These are phyloP conservation scores for Xanthoconium stramineum DNA, from an alignment of 768 basidiomycete species.

Conservation along the genomic window DNA sequence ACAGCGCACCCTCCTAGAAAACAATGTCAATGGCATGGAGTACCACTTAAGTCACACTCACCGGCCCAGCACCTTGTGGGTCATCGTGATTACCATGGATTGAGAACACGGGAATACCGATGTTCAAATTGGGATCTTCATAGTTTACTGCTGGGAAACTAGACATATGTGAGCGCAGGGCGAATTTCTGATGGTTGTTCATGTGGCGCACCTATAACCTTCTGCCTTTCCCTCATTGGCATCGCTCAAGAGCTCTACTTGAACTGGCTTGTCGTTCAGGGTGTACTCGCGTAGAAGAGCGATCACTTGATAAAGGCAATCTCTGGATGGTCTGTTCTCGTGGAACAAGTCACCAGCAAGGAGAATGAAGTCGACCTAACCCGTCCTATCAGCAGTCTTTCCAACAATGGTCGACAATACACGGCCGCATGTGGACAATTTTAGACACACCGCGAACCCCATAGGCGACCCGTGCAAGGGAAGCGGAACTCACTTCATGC, in stretches of 20 bases:
- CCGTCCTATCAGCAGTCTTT: constrained; percentile 1
- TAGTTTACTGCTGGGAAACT: constrained; percentile 98
- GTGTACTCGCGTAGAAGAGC: constrained; percentile 90
- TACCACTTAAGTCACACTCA: constrained; percentile 36
- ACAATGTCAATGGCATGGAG: neutral
- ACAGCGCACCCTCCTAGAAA: constrained; percentile 88
- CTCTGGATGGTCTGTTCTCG: constrained; percentile 92
- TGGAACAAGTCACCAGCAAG: constrained; percentile 97
- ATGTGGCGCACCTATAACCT: constrained; percentile 67
- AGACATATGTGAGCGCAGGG: constrained; percentile 1
- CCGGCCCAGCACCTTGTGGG: constrained; percentile 92
- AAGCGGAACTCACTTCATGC: constrained; percentile 60
- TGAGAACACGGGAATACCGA: constrained; percentile 96
- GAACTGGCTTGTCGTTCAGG: constrained; percentile 82
- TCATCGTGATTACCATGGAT: constrained; percentile 99
- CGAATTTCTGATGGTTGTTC: neutral
- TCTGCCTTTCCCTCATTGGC: constrained; percentile 86
- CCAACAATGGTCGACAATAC: neutral
- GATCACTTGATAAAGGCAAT: constrained; percentile 84
- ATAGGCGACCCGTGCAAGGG: neutral
- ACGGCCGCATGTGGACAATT: neutral
- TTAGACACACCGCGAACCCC: neutral
- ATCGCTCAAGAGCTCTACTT: constrained; percentile 88
- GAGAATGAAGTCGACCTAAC: constrained; percentile 90
- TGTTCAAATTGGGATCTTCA: constrained; percentile 93